Evolutionary conservation across 108 stramenopile genomes (phyloP).

Genomic region (Fragilaria crotonensis): DNA sequence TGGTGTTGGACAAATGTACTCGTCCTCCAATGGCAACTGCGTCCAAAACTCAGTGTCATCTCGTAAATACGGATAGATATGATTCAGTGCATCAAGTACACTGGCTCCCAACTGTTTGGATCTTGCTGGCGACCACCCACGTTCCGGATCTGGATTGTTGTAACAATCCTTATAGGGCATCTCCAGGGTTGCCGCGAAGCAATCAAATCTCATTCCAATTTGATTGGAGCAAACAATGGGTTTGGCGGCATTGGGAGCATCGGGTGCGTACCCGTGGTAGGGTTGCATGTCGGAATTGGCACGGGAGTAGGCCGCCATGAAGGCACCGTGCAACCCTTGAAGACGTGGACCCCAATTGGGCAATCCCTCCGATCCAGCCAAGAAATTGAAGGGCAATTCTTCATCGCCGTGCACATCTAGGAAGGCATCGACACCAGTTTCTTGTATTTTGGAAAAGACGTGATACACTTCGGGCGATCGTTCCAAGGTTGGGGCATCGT

Average conservation of each 20-base stretch:
- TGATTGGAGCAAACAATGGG: constrained; percentile 82
- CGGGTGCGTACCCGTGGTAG: constrained; percentile 65
- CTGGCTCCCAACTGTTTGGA: constrained; percentile 53
- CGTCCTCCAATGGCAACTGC: constrained; percentile 42
- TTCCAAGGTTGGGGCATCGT: constrained; percentile 71
- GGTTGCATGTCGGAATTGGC: constrained; percentile 76
- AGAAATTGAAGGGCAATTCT: constrained; percentile 75
- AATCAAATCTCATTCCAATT: constrained; percentile 67
- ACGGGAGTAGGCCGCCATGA: constrained; percentile 53
- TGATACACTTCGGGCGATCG: constrained; percentile 78
- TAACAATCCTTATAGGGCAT: constrained; percentile 87
- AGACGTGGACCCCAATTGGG: constrained; percentile 66
- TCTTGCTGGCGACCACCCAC: constrained; percentile 59
- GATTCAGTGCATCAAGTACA: constrained; percentile 51
- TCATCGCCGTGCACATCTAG: constrained; percentile 88
- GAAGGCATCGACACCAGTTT: constrained; percentile 75
- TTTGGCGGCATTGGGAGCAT: constrained; percentile 31
- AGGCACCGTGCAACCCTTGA: constrained; percentile 71
- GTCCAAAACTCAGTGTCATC: constrained; percentile 64
- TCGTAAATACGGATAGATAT: constrained; percentile 65
- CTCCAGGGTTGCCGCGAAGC: constrained; percentile 72
- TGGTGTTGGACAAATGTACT: constrained; percentile 40
- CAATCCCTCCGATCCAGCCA: constrained; percentile 62
- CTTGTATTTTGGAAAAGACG: constrained; percentile 76
- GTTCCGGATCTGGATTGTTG: constrained; percentile 44